phyloP scores from a whole-genome alignment of 2,329 filamentous ascomycete species.

The Pestalotiopsis sp. region DNA sequence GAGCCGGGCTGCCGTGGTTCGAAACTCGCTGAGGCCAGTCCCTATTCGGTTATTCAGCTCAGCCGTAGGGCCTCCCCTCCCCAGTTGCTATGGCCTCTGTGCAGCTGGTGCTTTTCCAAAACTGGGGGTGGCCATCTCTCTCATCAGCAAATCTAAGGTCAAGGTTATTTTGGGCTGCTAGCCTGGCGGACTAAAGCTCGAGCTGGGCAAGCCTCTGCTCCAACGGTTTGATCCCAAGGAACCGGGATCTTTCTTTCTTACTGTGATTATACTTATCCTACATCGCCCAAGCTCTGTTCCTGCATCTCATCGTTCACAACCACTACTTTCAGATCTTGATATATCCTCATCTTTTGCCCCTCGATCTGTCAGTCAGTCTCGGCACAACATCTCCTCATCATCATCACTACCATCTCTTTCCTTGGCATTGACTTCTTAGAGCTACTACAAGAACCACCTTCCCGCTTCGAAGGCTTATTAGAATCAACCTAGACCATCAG shows the following conservation, averaged over 20 bases:
- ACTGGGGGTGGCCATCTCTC: background rate
- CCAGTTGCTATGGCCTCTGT: background rate
- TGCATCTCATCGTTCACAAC: background rate
- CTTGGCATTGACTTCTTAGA: background rate
- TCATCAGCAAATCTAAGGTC: background rate
- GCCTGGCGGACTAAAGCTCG: background rate
- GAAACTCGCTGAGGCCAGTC: background rate
- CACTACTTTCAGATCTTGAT: background rate
- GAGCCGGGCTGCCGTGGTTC: background rate
- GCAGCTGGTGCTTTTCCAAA: background rate
- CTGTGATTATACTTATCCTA: background rate
- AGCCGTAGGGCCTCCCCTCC: background rate
- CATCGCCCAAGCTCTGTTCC: background rate
- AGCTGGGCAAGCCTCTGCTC: background rate
- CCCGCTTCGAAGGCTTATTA: background rate
- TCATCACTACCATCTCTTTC: background rate
- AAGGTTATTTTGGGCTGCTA: background rate
- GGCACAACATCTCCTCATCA: background rate
- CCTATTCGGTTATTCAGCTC: background rate
- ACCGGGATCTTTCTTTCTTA: background rate
- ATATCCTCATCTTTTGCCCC: background rate
- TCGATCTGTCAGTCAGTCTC: background rate
- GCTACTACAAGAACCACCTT: background rate
- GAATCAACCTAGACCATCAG: background rate
- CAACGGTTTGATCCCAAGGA: background rate